These are phyloP conservation scores for Rutstroemia sp. DNA, from an alignment of 2,329 filamentous ascomycete species.

Conservation along the genomic window DNA sequence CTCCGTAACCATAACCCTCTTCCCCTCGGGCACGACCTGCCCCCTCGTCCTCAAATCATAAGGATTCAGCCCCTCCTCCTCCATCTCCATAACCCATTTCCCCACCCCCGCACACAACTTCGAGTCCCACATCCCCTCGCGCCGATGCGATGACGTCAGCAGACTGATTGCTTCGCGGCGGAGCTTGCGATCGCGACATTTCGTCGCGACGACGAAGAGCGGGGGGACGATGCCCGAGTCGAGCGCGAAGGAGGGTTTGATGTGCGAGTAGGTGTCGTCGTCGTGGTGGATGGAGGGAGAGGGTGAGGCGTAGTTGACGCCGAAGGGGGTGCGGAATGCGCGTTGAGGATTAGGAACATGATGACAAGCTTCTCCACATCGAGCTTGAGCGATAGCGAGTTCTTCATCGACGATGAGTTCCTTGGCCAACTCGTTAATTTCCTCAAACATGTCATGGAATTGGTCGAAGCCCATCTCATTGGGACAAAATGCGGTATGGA, in stretches of 20 bases:
- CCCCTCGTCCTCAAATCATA: constrained; percentile 47
- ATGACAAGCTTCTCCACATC: constrained; percentile 12
- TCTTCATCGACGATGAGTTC: constrained; percentile 43
- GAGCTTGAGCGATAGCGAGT: constrained; percentile 16
- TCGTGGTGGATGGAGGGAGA: not conserved
- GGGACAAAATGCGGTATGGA: constrained; percentile 52
- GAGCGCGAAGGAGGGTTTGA: constrained; percentile 35
- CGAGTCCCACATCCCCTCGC: constrained; percentile 30
- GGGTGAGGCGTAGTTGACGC: not conserved
- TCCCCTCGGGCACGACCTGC: constrained; percentile 18
- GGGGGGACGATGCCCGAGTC: constrained; percentile 27
- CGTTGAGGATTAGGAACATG: constrained; percentile 18
- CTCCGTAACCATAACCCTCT: constrained; percentile 28
- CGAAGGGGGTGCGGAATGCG: not conserved
- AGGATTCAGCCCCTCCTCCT: constrained; percentile 18
- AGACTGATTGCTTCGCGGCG: constrained; percentile 23
- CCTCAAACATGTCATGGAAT: constrained; percentile 43
- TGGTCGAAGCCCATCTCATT: constrained; percentile 51
- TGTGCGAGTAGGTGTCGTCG: constrained; percentile 18
- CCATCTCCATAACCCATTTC: constrained; percentile 32
- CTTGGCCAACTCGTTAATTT: constrained; percentile 48
- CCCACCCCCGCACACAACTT: constrained; percentile 19
- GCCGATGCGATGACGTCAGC: constrained; percentile 19
- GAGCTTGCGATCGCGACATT: constrained; percentile 23
- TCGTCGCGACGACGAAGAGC: constrained; percentile 26